Base-by-base conservation (phyloP, 768 basidiomycete species). In the Tricholoma flavovirens region DNA sequence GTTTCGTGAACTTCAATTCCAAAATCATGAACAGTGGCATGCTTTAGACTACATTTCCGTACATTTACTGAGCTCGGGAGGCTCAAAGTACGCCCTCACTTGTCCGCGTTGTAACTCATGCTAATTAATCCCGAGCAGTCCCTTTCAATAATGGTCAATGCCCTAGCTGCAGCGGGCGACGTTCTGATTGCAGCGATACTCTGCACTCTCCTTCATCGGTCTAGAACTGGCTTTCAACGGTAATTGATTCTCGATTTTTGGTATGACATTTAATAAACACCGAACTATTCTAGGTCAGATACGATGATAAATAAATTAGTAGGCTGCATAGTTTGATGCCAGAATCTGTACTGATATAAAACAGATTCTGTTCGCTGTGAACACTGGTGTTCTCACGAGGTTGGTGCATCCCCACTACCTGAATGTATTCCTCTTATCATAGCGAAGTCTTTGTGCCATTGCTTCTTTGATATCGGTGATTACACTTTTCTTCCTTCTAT, bases 401-500 rank as follows among this genome's bases (percentile, higher is more conserved):
- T 68, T 4, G 15, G 57, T 62, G 8, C 29, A 14, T 15, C 5
- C 21, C 38, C 17, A 24, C n/a, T 21, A 21, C 36, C n/a, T 1
- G n/a, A 40, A 5, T n/a, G 40, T 14, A 49, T 10, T 14, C 42
- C 51, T 59, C 17, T 60, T 33, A 53, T 55, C 33, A 51, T 48
- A 19, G 21, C 53, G 36, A 59, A 81, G 82, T 58, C 46, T 82
- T 0, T 83, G 79, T 57, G 83, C 83, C 2, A 66, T 83, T 32
- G 76, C 74, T 49, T 83, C 83, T 15, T 68, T 85, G 26, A 70
- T 83, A 24, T 78, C 78, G 21, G 82, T 79, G 53, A 60, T 75
- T 65, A 22, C 29, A 21, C 51, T n/a, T 21, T 51, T 59, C 21
- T 21, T 3, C 11, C 29, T 33, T 24, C 21, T 51, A 49, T 59